phyloP scores from a whole-genome alignment of 306 rosid species.

The Begonia masoniana region DNA sequence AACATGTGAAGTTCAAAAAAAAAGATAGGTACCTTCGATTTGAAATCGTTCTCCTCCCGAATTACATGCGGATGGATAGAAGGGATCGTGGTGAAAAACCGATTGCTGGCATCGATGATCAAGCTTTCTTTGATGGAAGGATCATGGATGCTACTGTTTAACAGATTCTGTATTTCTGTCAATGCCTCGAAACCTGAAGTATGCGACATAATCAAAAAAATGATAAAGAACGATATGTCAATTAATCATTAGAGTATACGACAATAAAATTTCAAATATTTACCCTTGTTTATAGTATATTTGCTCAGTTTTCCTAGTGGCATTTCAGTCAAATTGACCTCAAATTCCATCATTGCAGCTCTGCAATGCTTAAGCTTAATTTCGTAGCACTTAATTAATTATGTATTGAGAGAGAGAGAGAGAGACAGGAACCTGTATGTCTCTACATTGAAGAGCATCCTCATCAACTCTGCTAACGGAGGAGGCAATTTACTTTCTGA shows the following conservation, averaged over 20 bases:
- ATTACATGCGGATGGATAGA: conserved; percentile 86
- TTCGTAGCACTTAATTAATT: no score
- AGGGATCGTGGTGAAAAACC: conserved; percentile 88
- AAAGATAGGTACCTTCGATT: conserved; percentile 51
- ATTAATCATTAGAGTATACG: not conserved
- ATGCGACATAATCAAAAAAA: conserved; percentile 8
- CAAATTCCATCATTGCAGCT: no score
- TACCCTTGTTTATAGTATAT: conserved; percentile 82
- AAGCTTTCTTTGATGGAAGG: conserved; percentile 65
- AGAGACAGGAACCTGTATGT: no score
- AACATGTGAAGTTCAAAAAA: no score
- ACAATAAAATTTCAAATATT: not conserved
- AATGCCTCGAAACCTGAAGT: conserved; percentile 87
- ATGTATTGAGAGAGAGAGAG: no score
- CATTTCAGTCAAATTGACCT: no score
- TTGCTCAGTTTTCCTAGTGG: conserved; percentile 82
- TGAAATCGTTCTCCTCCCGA: conserved; percentile 74
- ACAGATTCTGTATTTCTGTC: conserved; percentile 82
- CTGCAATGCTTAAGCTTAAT: no score
- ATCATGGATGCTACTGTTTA: conserved; percentile 22
- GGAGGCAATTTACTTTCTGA: no score
- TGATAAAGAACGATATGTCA: not conserved
- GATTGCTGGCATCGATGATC: conserved; percentile 94
- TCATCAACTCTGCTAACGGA: no score
- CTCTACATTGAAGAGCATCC: no score